Evolutionary conservation across 2,329 filamentous ascomycete genomes (phyloP), one percentile per base, ranked within the genome.

Genomic region (Xylariaceae sp.): DNA sequence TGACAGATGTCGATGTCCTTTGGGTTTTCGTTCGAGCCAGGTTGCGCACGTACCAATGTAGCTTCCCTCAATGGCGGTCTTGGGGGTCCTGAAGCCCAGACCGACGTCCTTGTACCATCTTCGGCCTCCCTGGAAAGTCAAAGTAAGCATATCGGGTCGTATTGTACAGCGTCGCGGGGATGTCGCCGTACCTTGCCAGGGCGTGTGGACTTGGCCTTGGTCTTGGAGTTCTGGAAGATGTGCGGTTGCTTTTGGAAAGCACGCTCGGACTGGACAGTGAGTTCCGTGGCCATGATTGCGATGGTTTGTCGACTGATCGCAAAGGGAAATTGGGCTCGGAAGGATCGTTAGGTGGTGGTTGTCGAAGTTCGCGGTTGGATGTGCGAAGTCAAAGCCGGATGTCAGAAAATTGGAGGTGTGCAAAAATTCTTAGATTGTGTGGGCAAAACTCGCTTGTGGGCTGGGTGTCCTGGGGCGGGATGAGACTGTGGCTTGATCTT

Each of bases 201-300:
- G 71, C 84, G 85, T 73, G 78, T 77, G 71, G 86, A 88, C 75
- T 87, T 85, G 69, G 83, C 75, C 81, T 89, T 89, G 72, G 79
- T 77, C 86, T 98, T 98, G 70, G 85, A 80, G 85, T 97, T 96
- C 67, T 87, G 83, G 88, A 97, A 98, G 82, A 98, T 95, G 78
- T 98, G 93, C 73, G 93, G 93, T 83, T 98, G 91, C 86, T 98
- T 98, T 78, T 97, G 93, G 88, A 87, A 98, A 82, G 93, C 93
- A 80, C 93, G 91, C 86, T 98, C 93, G 72, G 89, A 94, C 85
- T 98, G 93, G 76, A 98, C 93, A 73, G 89, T 95, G 79, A 96
- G 82, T 81, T 95, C 89, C 82, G 89, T 95, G 72, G 89, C 89
- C 89, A 95, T 95, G 73, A 70, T 82, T 78, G 74, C 75, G 73